Percentiles rank a stretch among this genome's conserved stretches.
Conservation (phyloP, 306 rosid genomes). For the Lathyrus tuberosus region DNA sequence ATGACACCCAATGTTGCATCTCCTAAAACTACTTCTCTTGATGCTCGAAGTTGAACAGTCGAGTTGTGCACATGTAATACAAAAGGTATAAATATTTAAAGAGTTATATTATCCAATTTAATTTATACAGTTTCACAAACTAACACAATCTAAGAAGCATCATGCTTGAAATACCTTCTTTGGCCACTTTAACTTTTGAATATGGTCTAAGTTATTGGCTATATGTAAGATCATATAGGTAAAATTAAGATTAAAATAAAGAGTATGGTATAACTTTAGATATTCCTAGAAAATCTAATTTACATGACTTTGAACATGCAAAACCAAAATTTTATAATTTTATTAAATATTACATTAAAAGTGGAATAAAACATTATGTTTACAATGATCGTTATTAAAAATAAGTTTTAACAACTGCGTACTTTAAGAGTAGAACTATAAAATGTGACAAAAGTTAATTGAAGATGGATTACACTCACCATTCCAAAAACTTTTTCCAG, state of each 20-base stretch:
- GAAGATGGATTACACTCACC: not conserved
- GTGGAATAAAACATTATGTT: too few species aligned
- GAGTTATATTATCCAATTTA: not conserved
- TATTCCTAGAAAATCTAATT: not conserved
- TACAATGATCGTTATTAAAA: too few species aligned
- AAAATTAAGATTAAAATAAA: too few species aligned
- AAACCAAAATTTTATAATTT: too few species aligned
- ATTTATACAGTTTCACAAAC: not conserved
- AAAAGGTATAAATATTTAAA: not conserved
- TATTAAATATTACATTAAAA: too few species aligned
- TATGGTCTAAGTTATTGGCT: not conserved
- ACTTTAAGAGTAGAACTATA: not conserved
- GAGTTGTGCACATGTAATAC: not conserved
- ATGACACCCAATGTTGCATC: not conserved
- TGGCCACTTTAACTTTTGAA: not conserved
- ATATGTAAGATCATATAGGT: too few species aligned
- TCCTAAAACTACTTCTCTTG: not conserved
- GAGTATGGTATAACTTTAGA: not conserved
- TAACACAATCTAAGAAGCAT: not conserved
- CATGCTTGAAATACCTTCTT: not conserved
- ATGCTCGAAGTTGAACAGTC: not conserved
- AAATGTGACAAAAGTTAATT: not conserved
- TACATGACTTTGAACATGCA: too few species aligned
- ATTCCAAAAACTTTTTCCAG: not conserved
- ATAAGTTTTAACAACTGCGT: not conserved